phyloP scores from a whole-genome alignment of 257 asterid genomes.

The Datura wrightii region DNA sequence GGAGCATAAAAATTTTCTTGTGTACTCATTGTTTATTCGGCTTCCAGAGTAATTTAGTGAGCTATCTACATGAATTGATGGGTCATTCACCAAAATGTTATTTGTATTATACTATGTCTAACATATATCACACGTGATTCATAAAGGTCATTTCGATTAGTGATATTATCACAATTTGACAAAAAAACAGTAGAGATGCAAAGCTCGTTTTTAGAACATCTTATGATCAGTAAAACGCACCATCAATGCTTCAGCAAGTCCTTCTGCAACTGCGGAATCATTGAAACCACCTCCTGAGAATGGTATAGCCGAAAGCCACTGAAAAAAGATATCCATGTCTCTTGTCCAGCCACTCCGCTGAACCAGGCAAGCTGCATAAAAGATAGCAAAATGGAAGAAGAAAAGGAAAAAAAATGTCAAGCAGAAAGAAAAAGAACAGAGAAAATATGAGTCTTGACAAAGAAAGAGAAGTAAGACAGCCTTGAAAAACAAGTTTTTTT shows the following conservation, averaged over 20 bases:
- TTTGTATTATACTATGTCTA: neutral
- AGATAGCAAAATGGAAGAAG: conserved; percentile 31
- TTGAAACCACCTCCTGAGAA: conserved; percentile 93
- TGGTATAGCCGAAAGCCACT: conserved; percentile 89
- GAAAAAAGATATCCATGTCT: conserved; percentile 77
- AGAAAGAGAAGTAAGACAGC: neutral
- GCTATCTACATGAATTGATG: conserved; percentile 21
- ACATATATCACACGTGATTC: neutral
- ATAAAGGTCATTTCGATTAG: neutral
- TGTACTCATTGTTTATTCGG: too few relatives aligned
- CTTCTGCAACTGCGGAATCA: conserved; percentile 97
- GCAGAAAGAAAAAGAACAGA: conserved; percentile 13
- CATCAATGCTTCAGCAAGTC: conserved; percentile 94
- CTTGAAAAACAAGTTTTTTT: neutral
- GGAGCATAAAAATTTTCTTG: too few relatives aligned
- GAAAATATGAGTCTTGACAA: neutral
- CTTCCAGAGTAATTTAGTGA: neutral
- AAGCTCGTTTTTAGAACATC: conserved; percentile 12
- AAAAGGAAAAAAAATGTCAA: conserved; percentile 9
- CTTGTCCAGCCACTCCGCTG: conserved; percentile 96
- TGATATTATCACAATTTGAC: conserved; percentile 13
- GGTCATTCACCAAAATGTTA: neutral
- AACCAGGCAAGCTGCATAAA: conserved; percentile 72
- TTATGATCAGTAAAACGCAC: conserved; percentile 46
- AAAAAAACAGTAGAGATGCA: neutral